Evolutionary conservation across 306 rosid species (phyloP).

Genomic region (Malus sylvestris): DNA sequence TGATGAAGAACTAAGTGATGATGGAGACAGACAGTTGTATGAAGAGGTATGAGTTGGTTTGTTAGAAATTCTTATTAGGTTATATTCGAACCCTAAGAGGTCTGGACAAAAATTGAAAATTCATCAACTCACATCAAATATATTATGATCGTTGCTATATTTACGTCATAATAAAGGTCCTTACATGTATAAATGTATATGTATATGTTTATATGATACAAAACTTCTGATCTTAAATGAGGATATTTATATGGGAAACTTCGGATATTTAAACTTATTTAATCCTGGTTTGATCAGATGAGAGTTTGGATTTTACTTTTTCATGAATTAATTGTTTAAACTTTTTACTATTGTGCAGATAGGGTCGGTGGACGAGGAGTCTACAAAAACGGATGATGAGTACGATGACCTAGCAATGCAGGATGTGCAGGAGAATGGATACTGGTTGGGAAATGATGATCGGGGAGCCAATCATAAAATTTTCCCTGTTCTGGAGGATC

Average conservation of each 20-base stretch:
- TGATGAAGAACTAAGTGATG: slow-evolving; percentile 83
- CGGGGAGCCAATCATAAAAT: slow-evolving; percentile 27
- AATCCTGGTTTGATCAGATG: not conserved
- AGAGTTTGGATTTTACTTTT: not conserved
- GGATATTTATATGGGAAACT: not conserved
- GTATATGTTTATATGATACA: not conserved
- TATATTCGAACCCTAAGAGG: not conserved
- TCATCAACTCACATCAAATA: not conserved
- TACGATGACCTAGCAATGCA: slow-evolving; percentile 89
- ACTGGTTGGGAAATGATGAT: slow-evolving; percentile 48
- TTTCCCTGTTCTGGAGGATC: slow-evolving; percentile 15
- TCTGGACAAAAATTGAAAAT: not conserved
- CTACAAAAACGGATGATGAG: slow-evolving; percentile 91
- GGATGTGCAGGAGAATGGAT: slow-evolving; percentile 49
- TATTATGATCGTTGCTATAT: not conserved
- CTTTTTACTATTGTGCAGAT: slow-evolving; percentile 30
- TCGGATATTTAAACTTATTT: not conserved
- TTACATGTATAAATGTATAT: not conserved
- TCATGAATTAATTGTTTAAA: not conserved
- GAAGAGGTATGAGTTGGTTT: slow-evolving; percentile 59
- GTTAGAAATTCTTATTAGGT: not conserved
- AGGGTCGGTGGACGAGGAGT: slow-evolving; percentile 94
- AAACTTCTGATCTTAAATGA: not conserved
- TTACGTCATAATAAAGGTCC: not conserved
- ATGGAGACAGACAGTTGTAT: slow-evolving; percentile 31